A percentile compares a stretch with the other conserved stretches of the same genome.
phyloP scores from a whole-genome alignment of 805 yeast genomes.

The Metschnikowia hibisci region DNA sequence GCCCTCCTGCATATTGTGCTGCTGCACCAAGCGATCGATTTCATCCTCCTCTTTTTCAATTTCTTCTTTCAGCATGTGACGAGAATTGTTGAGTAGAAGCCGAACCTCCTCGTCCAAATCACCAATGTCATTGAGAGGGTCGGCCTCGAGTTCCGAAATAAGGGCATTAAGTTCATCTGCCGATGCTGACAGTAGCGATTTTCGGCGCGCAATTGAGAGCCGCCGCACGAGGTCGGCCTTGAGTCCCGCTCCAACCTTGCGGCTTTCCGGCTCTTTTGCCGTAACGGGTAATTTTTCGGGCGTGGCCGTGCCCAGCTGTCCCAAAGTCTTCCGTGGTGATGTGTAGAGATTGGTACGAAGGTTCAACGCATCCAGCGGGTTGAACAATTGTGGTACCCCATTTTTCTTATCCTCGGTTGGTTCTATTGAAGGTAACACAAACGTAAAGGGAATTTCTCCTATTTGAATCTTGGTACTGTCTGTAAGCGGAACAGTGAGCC shows the following conservation, averaged over 20 bases:
- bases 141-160: conserved; percentile 34
- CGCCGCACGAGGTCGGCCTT: conserved; percentile 22
- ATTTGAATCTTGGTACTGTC: conserved; percentile 86
- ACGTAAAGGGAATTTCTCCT: conserved; percentile 86
- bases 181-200: conserved; percentile 36
- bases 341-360: conserved; percentile 48
- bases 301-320: not conserved
- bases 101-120: conserved; percentile 9
- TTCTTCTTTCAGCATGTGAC: conserved; percentile 23
- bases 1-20: conserved; percentile 34
- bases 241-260: conserved; percentile 1
- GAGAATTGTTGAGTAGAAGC: conserved; percentile 11
- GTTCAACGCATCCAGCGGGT: conserved; percentile 61
- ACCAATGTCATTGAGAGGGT: conserved; percentile 14
- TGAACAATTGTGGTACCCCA: conserved; percentile 37
- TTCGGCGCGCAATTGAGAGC: conserved; percentile 35
- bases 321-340: conserved; percentile 17
- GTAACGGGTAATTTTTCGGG: not conserved
- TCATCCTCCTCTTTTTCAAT: conserved; percentile 36
- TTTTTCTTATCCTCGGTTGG: conserved; percentile 29
- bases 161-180: conserved; percentile 38
- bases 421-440: conserved; percentile 74
- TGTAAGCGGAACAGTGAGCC: conserved; percentile 81
- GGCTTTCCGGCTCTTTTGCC: conserved; percentile 4
- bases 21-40: conserved; percentile 32